phyloP scores from a whole-genome alignment of 352 stramenopile genomes.

The Phytophthora hybrid region DNA sequence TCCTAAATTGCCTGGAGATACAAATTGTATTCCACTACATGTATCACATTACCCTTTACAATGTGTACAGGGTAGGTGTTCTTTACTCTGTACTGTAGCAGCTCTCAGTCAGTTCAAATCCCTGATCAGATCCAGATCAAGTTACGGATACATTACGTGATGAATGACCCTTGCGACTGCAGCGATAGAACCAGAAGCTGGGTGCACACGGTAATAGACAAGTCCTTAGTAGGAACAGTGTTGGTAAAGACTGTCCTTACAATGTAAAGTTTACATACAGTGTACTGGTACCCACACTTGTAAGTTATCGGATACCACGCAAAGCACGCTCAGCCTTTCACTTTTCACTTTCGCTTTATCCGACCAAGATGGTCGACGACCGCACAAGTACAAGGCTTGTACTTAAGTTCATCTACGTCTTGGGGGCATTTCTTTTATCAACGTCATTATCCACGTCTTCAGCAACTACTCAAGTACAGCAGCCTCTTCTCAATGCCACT shows the following conservation, averaged over 20 bases:
- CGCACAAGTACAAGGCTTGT: constrained; percentile 9
- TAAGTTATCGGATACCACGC: too few relatives aligned
- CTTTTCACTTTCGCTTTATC: not conserved
- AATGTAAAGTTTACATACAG: not conserved
- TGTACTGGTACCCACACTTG: too few relatives aligned
- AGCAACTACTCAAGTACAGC: constrained; percentile 22
- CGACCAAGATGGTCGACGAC: not conserved
- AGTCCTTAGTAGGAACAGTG: too few relatives aligned
- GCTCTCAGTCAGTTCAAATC: not conserved
- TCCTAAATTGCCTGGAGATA: too few relatives aligned
- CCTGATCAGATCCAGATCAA: not conserved
- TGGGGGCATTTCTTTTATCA: not conserved
- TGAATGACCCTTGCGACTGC: not conserved
- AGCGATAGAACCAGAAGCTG: not conserved
- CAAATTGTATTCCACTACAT: too few relatives aligned
- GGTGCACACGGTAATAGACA: not conserved
- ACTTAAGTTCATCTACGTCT: constrained; percentile 1
- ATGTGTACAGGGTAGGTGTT: too few relatives aligned
- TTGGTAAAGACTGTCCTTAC: not conserved
- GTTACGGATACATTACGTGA: not conserved
- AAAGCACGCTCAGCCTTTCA: not conserved
- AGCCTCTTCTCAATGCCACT: constrained; percentile 52
- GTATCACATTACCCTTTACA: too few relatives aligned
- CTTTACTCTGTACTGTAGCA: too few relatives aligned
- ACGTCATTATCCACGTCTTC: not conserved